These are phyloP conservation scores for Aspergillus sp. DNA, from an alignment of 2,329 filamentous ascomycete species.

Conservation along the genomic window DNA sequence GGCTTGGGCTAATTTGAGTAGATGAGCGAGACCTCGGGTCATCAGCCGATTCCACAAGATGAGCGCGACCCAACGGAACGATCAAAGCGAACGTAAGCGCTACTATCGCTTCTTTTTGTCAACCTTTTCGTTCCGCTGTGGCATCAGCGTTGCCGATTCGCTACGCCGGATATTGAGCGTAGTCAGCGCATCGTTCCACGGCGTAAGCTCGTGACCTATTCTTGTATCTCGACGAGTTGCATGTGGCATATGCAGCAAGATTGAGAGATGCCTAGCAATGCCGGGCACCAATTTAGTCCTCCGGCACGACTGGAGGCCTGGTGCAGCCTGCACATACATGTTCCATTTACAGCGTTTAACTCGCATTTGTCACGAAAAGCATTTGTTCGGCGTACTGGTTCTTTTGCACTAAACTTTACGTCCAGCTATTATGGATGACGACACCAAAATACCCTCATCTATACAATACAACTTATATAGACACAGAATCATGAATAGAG, in stretches of 20 bases:
- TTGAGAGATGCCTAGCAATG: not conserved
- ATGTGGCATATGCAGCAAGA: slow-evolving; percentile 6
- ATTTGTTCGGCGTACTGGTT: slow-evolving; percentile 15
- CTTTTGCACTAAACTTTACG: not conserved
- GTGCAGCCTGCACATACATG: not conserved
- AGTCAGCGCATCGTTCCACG: not conserved
- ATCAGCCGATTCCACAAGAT: slow-evolving; percentile 19
- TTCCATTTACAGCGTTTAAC: slow-evolving; percentile 1
- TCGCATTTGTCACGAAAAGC: not conserved
- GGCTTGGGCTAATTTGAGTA: slow-evolving; percentile 22
- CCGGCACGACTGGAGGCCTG: not conserved
- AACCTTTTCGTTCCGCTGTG: not conserved
- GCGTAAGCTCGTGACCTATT: not conserved
- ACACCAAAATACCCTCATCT: slow-evolving; percentile 8
- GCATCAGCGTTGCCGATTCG: not conserved
- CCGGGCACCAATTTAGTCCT: not conserved
- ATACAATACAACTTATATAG: not conserved
- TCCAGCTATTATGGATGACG: not conserved
- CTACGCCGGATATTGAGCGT: not conserved
- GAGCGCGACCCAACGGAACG: slow-evolving; percentile 26
- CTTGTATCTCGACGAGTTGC: not conserved
- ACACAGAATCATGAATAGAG: slow-evolving; percentile 6
- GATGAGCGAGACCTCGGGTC: slow-evolving; percentile 33
- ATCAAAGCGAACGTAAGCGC: slow-evolving; percentile 33
- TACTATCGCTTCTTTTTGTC: not conserved